Evolutionary conservation across 495 filamentous ascomycete species (phyloP), one percentile per base, ranked within the genome.

Genomic region (Podospora pseudoanserina): DNA sequence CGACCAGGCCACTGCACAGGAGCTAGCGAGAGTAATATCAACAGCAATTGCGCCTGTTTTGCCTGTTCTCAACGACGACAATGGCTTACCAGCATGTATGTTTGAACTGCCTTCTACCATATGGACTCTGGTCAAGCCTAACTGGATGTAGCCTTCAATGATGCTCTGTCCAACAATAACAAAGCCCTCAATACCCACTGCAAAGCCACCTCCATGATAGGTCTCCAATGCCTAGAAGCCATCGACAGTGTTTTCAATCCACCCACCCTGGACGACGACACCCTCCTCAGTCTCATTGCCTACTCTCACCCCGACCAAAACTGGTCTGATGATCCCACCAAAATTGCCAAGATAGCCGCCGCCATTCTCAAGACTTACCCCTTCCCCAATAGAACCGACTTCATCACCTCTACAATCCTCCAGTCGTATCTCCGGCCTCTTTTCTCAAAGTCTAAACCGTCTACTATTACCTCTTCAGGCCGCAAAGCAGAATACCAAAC

Each of bases 381-480:
- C 63, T 74, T 68, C n/a, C 26, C 23, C 1, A 49, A 28, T 2
- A 75, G 69, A 9, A 59, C 74, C 7, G 68, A 70, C 5, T 77
- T 83, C 66, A 81, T 90, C 53, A 73, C 86, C n/a, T 83, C 89
- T n/a, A 75, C 79, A 11, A 77, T 87, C 53, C 80, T 91, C 3
- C 75, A 78, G 39, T 65, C 53, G 39, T 81, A 83, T 69, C 79
- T 94, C n/a, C 86, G 86, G 23, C 88, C 89, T n/a, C 80, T 90
- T 1, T 94, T 93, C 73, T 84, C 85, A n/a, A 86, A 85, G 66
- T 85, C 87, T n/a, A 85, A 82, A 60, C 87, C 88, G 11, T 74
- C 83, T 0, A 80, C 84, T n/a, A 82, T 92, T 68, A 92, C 90
- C 0, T 74, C 83, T 3, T 81, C 84, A 7, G 87, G 88, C 56